Percentiles rank a stretch among this genome's conserved stretches.
Conservation (phyloP, 768 basidiomycete genomes). For the Podaxis rugospora region DNA sequence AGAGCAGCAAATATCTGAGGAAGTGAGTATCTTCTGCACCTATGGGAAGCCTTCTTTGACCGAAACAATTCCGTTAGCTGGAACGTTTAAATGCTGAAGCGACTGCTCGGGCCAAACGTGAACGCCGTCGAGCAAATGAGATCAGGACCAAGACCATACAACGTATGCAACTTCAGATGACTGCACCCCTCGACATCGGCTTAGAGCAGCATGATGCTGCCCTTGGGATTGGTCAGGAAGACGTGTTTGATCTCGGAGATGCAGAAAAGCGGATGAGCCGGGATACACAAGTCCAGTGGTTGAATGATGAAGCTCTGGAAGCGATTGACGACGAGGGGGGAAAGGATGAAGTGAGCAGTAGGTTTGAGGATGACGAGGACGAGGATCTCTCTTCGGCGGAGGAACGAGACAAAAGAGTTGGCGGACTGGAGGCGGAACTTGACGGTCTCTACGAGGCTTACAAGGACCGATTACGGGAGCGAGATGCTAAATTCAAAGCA, state of each 20-base stretch:
- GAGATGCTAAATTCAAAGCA: conserved; percentile 84
- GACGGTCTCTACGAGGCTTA: conserved; percentile 89
- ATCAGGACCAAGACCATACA: conserved; percentile 82
- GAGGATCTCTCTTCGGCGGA: conserved; percentile 58
- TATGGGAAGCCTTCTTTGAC: background rate
- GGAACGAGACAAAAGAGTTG: conserved; percentile 59
- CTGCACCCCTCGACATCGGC: conserved; percentile 94
- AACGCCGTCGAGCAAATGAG: conserved; percentile 84
- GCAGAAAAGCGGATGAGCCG: conserved; percentile 42
- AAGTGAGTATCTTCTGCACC: conserved; percentile 43
- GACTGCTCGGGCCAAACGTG: conserved; percentile 68
- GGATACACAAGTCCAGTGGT: conserved; percentile 33
- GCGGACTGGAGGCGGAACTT: conserved; percentile 75
- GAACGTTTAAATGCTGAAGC: conserved; percentile 79
- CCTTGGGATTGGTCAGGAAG: conserved; percentile 71
- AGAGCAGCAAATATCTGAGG: conserved; percentile 84
- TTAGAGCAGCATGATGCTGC: conserved; percentile 76
- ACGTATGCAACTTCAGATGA: conserved; percentile 97
- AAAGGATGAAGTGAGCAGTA: conserved; percentile 11
- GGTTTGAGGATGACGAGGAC: conserved; percentile 16
- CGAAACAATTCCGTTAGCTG: conserved; percentile 46
- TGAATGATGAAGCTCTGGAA: conserved; percentile 39
- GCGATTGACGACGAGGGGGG: conserved; percentile 37
- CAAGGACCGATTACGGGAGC: conserved; percentile 70
- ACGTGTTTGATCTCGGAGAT: conserved; percentile 81